Evolutionary conservation across 2,329 filamentous ascomycete species (phyloP), one percentile per base, ranked within the genome.

Genomic region (Neocucurbitaria cava): DNA sequence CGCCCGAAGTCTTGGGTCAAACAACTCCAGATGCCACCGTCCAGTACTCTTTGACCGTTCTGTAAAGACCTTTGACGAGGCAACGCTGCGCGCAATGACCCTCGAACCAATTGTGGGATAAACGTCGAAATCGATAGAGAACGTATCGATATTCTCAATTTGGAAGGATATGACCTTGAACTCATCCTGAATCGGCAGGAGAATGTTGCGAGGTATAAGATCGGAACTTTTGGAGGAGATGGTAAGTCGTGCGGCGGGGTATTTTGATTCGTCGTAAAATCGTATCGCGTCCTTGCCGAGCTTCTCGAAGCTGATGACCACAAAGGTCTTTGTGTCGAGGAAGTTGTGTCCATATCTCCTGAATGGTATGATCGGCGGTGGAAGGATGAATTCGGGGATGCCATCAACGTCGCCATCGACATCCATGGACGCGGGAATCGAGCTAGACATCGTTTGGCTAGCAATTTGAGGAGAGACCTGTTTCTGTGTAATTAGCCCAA

Each of bases 251-350:
- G 95, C 92, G 18, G 95, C 95, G 17, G 95, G 95, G 69, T 99
- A 96, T 74, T 97, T 96, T 71, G 91, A 92, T 66, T 96, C 91
- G 71, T 97, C 94, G 79, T 98, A 97, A 78, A 99, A 99, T n/a
- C 90, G 79, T 46, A 99, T 88, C 0, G 95, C 90, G 45, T 95
- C 84, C 24, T 79, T 86, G 45, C 84, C 87, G 23, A 85, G 81
- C 56, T 89, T 88, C 46, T 94, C 91, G 68, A 99, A 98, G 65
- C 85, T 91, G 61, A 99, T 89, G 68, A 97, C 91, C 11, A 99
- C 88, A 60, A 97, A 96, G 0, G 93, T 96, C 79, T 98, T 99
- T 26, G 92, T 96, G 71, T 99, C 95, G 31, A 99, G 83, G 82
- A 99, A 99, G 76, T 98, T 99, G 79, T 99, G 95, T 15, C 95